Evolutionary conservation across 805 yeast genomes (phyloP).

Genomic region (Saturnispora bothae): DNA sequence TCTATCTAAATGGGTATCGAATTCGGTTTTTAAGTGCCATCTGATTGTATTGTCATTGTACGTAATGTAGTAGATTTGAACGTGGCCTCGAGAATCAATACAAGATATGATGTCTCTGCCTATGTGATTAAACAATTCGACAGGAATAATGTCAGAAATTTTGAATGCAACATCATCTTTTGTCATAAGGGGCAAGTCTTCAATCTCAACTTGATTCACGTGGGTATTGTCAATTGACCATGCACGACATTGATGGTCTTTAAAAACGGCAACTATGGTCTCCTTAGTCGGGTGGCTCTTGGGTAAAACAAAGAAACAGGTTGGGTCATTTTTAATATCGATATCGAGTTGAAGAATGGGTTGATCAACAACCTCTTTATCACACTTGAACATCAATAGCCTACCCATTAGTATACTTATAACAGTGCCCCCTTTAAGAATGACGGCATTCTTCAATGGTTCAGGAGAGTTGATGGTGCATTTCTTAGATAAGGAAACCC

Average conservation of each 20-base stretch:
- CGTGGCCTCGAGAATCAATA: constrained; percentile 41
- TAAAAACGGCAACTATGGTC: constrained; percentile 39
- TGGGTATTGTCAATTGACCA: constrained; percentile 33
- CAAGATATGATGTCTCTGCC: constrained; percentile 44
- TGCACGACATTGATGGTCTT: constrained; percentile 26
- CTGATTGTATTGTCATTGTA: constrained; percentile 18
- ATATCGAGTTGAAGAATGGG: background rate
- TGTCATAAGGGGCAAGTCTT: constrained; percentile 28
- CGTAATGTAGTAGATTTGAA: constrained; percentile 37
- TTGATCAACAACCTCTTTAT: background rate
- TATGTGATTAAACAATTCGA: constrained; percentile 29
- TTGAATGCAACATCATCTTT: constrained; percentile 21
- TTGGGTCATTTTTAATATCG: constrained; percentile 11
- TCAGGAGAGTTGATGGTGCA: constrained; percentile 33
- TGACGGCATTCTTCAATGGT: constrained; percentile 38
- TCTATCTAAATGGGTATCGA: constrained; percentile 46
- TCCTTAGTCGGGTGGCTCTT: constrained; percentile 16
- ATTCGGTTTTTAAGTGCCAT: constrained; percentile 44
- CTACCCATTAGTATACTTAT: constrained; percentile 34
- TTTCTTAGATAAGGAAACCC: constrained; percentile 25
- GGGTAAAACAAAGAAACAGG: constrained; percentile 29
- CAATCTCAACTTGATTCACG: constrained; percentile 13
- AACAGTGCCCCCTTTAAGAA: constrained; percentile 39
- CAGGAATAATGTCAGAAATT: constrained; percentile 55
- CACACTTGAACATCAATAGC: constrained; percentile 56